phyloP scores from a whole-genome alignment of 1,284 basidiomycete genomes.

The Pyrrhoderma noxium region DNA sequence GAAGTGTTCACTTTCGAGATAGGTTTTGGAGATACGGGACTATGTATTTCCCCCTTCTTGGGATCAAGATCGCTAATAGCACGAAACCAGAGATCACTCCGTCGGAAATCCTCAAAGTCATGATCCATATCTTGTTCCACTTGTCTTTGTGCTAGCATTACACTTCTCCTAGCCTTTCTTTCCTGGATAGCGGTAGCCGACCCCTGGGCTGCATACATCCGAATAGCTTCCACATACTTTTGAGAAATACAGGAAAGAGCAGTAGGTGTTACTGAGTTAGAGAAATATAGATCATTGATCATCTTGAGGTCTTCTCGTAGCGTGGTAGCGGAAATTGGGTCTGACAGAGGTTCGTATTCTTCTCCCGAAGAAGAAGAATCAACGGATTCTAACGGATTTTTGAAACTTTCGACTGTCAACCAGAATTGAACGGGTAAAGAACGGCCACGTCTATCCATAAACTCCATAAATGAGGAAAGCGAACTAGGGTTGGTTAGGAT shows the following conservation, averaged over 20 bases:
- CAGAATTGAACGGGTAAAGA: slow-evolving; percentile 92
- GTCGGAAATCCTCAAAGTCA: slow-evolving; percentile 83
- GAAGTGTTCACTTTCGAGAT: background rate
- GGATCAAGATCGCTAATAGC: slow-evolving; percentile 68
- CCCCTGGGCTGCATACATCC: slow-evolving; percentile 53
- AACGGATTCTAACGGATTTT: slow-evolving; percentile 85
- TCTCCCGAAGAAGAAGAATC: slow-evolving; percentile 65
- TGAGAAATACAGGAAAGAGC: slow-evolving; percentile 59
- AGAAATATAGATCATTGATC: slow-evolving; percentile 83
- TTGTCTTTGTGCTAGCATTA: slow-evolving; percentile 79
- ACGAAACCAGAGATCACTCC: slow-evolving; percentile 86
- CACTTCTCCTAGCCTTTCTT: slow-evolving; percentile 61
- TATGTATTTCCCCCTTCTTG: background rate
- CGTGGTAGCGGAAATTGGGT: slow-evolving; percentile 50
- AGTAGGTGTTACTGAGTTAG: slow-evolving; percentile 48
- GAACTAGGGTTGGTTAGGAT: slow-evolving; percentile 84
- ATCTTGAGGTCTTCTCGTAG: slow-evolving; percentile 81
- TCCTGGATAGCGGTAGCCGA: slow-evolving; percentile 42
- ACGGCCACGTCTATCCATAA: slow-evolving; percentile 85
- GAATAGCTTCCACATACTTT: slow-evolving; percentile 63
- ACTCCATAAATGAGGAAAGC: slow-evolving; percentile 95
- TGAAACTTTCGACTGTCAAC: slow-evolving; percentile 95
- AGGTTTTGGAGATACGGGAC: background rate
- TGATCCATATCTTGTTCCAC: slow-evolving; percentile 86
- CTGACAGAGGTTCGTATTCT: slow-evolving; percentile 59